Base-by-base conservation (phyloP, 805 yeast species). In the Suhomyces sp. region DNA sequence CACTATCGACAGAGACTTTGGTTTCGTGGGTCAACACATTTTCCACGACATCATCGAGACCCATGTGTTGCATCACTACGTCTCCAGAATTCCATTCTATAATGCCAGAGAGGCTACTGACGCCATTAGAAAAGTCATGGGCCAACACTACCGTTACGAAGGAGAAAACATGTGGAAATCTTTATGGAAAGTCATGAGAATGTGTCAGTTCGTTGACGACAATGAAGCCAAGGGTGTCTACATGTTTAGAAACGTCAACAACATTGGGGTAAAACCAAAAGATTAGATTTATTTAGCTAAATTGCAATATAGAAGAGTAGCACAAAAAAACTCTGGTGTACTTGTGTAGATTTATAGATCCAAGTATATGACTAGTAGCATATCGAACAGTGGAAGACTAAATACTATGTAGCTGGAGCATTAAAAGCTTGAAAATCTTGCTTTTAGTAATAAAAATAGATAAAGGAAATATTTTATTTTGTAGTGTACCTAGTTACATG, bases 41-140 rank as follows among this genome's bases (percentile, higher is more conserved):
- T 86, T 89, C 84, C 96, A 89, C 71, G 96, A 88, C 68, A 89
- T 89, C 65, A 88, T 89, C 65, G 96, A 89, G 74, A 90, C 96
- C 50, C 96, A 89, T 68, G 96, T 90, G 51, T 79, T 87, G 63
- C 96, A 89, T 74, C 96, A 89, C 73, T 90, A 81, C 70, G 85
- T 82, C 57, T 85, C 92, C 9, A 78, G 96, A 70, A 88, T 89
- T 60, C 96, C 96, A 47, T 90, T 90, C 76, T 89, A 89, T 79
- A 86, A 88, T 62, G 96, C 86, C n/a, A 80, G 93, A 69, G 83
- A 82, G 64, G 94, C 88, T 47, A 79, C 90, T 54, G 90, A 74
- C 56, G 93, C 88, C 51, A 85, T 89, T 71, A 83, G 85, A 74
- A 83, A 85, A 70, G 93, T 87, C 55, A 86, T 89, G 94, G 96